Conservation (phyloP, 345 rosid species). For the Arabis alpina region DNA sequence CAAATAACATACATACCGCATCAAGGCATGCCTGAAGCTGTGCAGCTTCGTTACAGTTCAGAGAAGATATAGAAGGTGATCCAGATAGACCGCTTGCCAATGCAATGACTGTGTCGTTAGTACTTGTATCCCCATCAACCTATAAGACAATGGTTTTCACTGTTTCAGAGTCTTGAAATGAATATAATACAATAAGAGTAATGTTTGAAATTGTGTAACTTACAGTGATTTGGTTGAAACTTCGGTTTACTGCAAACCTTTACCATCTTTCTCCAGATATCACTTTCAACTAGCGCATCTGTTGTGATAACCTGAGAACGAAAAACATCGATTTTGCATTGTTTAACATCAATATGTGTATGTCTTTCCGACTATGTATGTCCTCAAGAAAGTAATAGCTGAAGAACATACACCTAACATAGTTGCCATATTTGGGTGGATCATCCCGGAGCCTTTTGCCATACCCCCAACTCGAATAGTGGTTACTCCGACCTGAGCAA, state of each 20-base stretch:
- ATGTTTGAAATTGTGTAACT: conserved; percentile 27
- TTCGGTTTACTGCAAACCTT: conserved; percentile 76
- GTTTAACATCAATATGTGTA: background rate
- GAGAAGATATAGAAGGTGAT: conserved; percentile 66
- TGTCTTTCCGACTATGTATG: background rate
- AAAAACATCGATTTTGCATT: conserved; percentile 15
- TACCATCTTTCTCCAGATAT: conserved; percentile 94
- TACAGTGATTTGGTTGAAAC: conserved; percentile 99
- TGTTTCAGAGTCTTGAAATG: background rate
- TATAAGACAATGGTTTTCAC: conserved; percentile 37
- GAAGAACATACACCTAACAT: conserved; percentile 81
- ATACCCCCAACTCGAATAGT: conserved; percentile 83
- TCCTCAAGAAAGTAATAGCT: conserved; percentile 12
- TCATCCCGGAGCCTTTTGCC: conserved; percentile 99
- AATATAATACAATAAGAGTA: background rate
- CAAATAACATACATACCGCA: conserved; percentile 55
- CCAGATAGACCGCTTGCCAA: conserved; percentile 91
- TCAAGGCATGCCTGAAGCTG: conserved; percentile 94
- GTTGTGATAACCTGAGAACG: conserved; percentile 86
- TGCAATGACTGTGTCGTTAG: conserved; percentile 90
- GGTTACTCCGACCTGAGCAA: conserved; percentile 73
- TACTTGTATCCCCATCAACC: conserved; percentile 98
- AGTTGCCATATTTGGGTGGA: conserved; percentile 98
- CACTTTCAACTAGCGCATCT: conserved; percentile 78
- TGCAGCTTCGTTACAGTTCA: conserved; percentile 60